Conservation (phyloP, 305 asterid genomes). For the Euphrasia arctica region DNA sequence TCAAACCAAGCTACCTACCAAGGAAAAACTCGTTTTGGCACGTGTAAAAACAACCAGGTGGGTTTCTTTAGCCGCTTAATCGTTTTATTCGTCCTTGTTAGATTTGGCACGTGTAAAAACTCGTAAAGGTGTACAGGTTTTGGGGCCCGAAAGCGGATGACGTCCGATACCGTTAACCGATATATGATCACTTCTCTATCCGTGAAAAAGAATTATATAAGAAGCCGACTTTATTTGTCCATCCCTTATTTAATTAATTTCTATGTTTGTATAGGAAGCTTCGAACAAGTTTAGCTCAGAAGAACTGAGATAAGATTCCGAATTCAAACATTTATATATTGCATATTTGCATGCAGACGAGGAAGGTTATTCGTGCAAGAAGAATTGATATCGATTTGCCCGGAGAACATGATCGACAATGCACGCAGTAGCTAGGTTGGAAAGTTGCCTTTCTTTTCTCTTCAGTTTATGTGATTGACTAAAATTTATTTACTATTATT, state of each 20-base stretch:
- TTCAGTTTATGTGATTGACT: too few species aligned
- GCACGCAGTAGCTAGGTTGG: too few species aligned
- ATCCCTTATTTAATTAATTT: conserved; percentile 38
- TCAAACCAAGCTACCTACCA: too few species aligned
- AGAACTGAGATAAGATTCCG: conserved; percentile 56
- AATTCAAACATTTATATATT: conserved; percentile 3
- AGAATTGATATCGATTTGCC: neutral
- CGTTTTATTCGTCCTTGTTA: too few species aligned
- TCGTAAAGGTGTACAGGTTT: conserved; percentile 43
- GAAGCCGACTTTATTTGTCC: conserved; percentile 72
- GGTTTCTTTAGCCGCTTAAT: too few species aligned
- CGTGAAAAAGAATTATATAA: conserved; percentile 74
- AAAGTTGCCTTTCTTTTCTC: too few species aligned
- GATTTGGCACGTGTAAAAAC: too few species aligned
- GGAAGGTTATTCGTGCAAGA: conserved; percentile 1
- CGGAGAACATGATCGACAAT: too few species aligned
- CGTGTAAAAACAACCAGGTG: conserved; percentile 25
- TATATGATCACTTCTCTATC: conserved; percentile 70
- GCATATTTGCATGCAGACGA: neutral
- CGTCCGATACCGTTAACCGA: conserved; percentile 75
- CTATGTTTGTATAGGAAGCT: conserved; percentile 57
- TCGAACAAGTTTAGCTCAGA: conserved; percentile 71
- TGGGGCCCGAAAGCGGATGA: conserved; percentile 94
- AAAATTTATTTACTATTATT: too few species aligned
- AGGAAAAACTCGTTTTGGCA: too few species aligned